A percentile compares a stretch with the other conserved stretches of the same genome.
phyloP scores from a whole-genome alignment of 345 rosid species.

The Melaleuca quinquenervia region DNA sequence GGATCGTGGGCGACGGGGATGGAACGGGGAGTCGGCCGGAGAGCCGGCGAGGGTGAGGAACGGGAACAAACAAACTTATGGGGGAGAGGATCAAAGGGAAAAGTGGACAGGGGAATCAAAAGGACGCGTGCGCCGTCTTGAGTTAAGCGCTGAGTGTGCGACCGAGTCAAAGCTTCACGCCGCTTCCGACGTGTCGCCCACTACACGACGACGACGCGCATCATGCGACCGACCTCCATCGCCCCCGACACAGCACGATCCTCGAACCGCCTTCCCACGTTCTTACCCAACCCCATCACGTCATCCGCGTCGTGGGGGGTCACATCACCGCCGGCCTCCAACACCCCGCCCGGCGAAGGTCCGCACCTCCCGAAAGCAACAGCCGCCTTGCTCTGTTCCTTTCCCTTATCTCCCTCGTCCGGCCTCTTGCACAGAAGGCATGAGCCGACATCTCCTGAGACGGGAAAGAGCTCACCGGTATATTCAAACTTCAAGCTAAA shows the following conservation, averaged over 20 bases:
- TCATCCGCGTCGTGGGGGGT: background rate
- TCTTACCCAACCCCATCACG: background rate
- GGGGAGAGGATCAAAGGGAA: background rate
- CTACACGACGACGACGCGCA: background rate
- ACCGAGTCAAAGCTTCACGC: background rate
- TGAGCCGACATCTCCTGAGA: background rate
- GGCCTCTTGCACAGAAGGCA: background rate
- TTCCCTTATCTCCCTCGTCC: background rate
- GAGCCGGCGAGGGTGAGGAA: background rate
- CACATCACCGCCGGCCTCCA: background rate
- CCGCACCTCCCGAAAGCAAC: background rate
- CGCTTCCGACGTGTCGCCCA: background rate
- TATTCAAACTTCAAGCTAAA: background rate
- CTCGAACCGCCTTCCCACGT: background rate
- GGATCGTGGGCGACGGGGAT: background rate
- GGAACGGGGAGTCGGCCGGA: background rate
- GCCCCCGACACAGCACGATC: background rate
- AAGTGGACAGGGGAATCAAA: background rate
- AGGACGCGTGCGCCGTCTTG: background rate
- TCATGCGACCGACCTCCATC: background rate
- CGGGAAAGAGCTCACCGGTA: background rate
- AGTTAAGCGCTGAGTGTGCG: background rate
- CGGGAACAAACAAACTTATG: background rate
- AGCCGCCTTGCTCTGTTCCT: background rate
- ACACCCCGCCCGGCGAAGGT: background rate